Evolutionary conservation across 192 early-diverging fungal genomes (phyloP), one percentile per base, ranked within the genome.

Genomic region (Rhizophagus prolifer): DNA sequence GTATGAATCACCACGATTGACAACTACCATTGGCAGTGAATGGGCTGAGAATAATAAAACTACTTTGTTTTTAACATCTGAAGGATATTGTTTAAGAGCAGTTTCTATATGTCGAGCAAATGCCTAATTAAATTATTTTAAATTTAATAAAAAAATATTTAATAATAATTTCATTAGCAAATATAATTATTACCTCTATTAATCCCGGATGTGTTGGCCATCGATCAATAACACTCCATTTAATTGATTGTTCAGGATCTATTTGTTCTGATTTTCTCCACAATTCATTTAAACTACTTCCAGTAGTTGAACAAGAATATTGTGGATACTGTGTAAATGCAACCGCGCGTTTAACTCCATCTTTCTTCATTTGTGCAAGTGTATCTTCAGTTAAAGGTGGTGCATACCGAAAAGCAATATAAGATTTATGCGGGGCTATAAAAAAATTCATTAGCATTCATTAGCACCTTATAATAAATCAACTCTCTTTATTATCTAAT

Each of bases 301-400:
- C 97, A 0, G 95, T 97, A 23, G 95, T 97, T 13, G 95, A 95
- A 78, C 95, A 95, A n/a, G 94, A 95, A 83, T 95, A 97, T 85
- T 98, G 97, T 61, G 96, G 97, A 80, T 98, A 98, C 81, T 97
- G 91, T 3, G 92, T 92, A 66, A 98, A 94, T 16, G 95, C 97
- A 30, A 98, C 86, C 5, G 93, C 97, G 19, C 93, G 89, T 66
- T 88, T 83, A 3, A 97, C 90, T 7, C 93, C 92, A 82, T 97
- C 95, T 26, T 81, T 70, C 46, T 94, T 87, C 91, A 98, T 96
- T 61, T 87, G 81, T 26, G 85, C 68, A n/a, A 98, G 65, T 8
- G 97, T 90, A 58, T 88, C 85, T 8, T 85, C 82, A 3, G 94
- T 95, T 68, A 92, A 85, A 36, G 97, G 97, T 25, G 84, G 76